Base-by-base conservation (phyloP, 2,329 filamentous ascomycete genomes). In the Bipolaris sorokiniana region DNA sequence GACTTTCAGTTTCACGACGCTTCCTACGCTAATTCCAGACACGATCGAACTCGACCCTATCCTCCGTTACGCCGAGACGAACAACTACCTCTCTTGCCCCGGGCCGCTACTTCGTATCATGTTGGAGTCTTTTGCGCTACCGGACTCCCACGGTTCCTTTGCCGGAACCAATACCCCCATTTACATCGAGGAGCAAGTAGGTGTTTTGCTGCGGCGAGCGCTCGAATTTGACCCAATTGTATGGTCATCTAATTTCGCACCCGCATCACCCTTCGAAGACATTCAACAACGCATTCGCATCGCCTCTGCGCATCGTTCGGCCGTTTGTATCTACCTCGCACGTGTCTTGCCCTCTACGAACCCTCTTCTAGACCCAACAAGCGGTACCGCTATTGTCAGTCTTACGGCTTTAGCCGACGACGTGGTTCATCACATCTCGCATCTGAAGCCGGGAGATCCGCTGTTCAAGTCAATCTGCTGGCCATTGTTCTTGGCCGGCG, bases 391-490 rank as follows among this genome's bases (percentile, higher is more conserved):
- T 2, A 59, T 76, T 5, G 67, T 75, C 51, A 73, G 66, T 33
- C 50, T 75, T 9, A 67, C 68, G 1, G 64, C 46, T 7, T 77
- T 86, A 1, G 80, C 83, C 3, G 67, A 76, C 22, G 82, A 84
- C 33, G 82, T 84, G 36, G 73, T 86, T 1, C 64, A 73, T n/a
- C 80, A 85, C 56, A 75, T 86, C 22, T 80, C 79, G 5, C 74
- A 77, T 51, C 78, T 87, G 34, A 76, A 76, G 26, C 77, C 79
- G 18, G 70, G 76, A 2, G 82, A 84, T 63, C 78, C 80, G 6
- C 78, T 85, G 40, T 86, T 85, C 76, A 86, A 86, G 67, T 84
- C 82, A 7, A 85, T 83, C 2, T 82, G 82, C n/a, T 87, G 84
- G 84, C 83, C 84, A 1, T 77, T 83, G 0, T 86, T 86, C 61